A percentile compares a stretch with the other conserved stretches of the same genome.
Conservation (phyloP, 495 filamentous ascomycete genomes). For the Letharia columbiana region DNA sequence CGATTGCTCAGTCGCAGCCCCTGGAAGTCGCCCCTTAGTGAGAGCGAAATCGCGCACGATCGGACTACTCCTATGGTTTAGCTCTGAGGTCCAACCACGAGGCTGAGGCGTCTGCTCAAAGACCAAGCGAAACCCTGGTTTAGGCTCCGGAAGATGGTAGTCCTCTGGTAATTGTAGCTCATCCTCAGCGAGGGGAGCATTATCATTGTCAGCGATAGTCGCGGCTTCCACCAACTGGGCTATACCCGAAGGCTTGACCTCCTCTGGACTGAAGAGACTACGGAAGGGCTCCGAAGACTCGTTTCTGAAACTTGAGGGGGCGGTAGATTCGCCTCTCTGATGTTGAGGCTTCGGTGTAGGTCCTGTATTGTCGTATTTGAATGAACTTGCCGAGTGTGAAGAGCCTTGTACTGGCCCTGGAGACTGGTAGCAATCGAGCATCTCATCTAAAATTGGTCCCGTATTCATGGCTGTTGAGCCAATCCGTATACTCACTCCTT, state of each 20-base stretch:
- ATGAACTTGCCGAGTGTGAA: background rate
- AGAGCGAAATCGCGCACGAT: background rate
- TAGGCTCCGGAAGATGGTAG: background rate
- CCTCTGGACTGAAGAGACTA: background rate
- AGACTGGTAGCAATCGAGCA: conserved; percentile 9
- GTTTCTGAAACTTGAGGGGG: background rate
- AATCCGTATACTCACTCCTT: conserved; percentile 10
- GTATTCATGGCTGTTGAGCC: conserved; percentile 7
- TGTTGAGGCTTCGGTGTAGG: background rate
- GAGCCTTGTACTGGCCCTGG: background rate
- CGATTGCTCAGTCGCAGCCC: background rate
- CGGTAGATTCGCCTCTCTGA: background rate
- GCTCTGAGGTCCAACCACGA: background rate
- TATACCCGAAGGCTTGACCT: background rate
- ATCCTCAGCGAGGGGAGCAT: background rate
- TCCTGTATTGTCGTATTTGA: background rate
- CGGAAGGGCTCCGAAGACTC: background rate
- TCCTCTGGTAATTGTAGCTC: background rate
- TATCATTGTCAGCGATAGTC: background rate
- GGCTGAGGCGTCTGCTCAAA: conserved; percentile 7
- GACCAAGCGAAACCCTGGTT: conserved; percentile 9
- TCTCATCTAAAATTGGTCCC: conserved; percentile 8
- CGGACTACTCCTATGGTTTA: background rate
- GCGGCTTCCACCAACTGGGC: conserved; percentile 1
- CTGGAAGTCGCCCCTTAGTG: background rate